Evolutionary conservation across 139 green algal species (phyloP).

Genomic region (Ettlia oleoabundans): DNA sequence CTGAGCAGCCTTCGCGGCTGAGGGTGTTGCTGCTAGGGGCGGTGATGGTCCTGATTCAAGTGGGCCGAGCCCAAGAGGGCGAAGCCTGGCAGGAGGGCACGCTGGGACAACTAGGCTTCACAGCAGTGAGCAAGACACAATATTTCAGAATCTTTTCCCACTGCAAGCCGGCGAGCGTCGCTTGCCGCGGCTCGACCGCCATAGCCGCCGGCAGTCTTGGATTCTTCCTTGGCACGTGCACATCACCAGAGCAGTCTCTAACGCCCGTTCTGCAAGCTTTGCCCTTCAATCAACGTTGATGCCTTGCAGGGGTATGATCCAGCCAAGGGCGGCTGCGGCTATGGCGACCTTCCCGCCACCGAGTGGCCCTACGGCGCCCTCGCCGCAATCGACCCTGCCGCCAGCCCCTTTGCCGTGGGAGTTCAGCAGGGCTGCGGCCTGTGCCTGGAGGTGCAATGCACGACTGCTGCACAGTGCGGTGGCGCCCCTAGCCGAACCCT

Average conservation of each 20-base stretch:
- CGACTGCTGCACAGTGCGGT: neutral
- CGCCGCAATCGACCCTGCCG: conserved; percentile 2
- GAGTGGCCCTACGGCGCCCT: conserved; percentile 20
- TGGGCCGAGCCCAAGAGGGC: neutral
- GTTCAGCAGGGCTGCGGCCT: conserved; percentile 25
- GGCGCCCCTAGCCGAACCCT: neutral
- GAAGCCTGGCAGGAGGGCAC: neutral
- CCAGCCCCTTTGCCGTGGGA: conserved; percentile 8
- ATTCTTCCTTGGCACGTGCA: too few relatives aligned
- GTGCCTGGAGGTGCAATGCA: conserved; percentile 37
- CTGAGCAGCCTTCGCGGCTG: too few relatives aligned
- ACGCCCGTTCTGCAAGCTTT: neutral
- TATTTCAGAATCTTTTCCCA: too few relatives aligned
- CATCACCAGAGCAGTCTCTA: too few relatives aligned
- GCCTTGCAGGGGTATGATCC: conserved; percentile 10
- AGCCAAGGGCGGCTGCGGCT: conserved; percentile 12
- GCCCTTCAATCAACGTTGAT: neutral
- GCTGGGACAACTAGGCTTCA: neutral
- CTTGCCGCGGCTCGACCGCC: too few relatives aligned
- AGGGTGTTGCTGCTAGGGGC: neutral
- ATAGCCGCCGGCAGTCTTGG: neutral
- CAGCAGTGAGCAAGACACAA: conserved; percentile 8
- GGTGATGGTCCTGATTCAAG: neutral
- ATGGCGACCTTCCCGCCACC: neutral
- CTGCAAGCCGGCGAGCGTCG: too few relatives aligned